Conservation (phyloP, 495 filamentous ascomycete species). For the Neurospora sp. region DNA sequence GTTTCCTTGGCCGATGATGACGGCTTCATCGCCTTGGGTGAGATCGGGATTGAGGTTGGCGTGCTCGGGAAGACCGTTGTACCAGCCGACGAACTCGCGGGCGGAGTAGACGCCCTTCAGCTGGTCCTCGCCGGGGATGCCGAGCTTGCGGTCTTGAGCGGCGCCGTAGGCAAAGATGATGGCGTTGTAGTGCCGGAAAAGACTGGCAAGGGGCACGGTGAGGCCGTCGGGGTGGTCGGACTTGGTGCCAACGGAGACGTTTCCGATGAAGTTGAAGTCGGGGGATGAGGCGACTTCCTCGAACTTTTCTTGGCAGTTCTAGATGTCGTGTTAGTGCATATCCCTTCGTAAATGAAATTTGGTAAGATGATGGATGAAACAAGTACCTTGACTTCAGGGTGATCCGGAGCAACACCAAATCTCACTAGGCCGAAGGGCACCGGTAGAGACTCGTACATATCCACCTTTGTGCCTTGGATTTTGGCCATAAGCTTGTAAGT, state of each 20-base stretch:
- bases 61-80: constrained; percentile 87
- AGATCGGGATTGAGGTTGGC: constrained; percentile 68
- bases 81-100: constrained; percentile 94
- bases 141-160: constrained; percentile 65
- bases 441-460: constrained; percentile 94
- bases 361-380: neutral
- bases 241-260: constrained; percentile 63
- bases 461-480: constrained; percentile 59
- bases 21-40: constrained; percentile 66
- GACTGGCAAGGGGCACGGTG: constrained; percentile 54
- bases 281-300: constrained; percentile 71
- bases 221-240: constrained; percentile 28
- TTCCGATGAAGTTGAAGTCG: constrained; percentile 85
- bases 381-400: constrained; percentile 91
- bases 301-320: constrained; percentile 95
- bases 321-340: neutral
- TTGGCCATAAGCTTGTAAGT: constrained; percentile 73
- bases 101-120: constrained; percentile 74
- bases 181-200: constrained; percentile 82
- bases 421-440: constrained; percentile 87
- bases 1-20: constrained; percentile 91
- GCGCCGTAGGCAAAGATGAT: constrained; percentile 91
- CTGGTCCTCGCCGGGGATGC: constrained; percentile 68
- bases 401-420: constrained; percentile 92
- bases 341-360: neutral